phyloP scores from a whole-genome alignment of 2,329 filamentous ascomycete genomes.

The Penicillium sp. region DNA sequence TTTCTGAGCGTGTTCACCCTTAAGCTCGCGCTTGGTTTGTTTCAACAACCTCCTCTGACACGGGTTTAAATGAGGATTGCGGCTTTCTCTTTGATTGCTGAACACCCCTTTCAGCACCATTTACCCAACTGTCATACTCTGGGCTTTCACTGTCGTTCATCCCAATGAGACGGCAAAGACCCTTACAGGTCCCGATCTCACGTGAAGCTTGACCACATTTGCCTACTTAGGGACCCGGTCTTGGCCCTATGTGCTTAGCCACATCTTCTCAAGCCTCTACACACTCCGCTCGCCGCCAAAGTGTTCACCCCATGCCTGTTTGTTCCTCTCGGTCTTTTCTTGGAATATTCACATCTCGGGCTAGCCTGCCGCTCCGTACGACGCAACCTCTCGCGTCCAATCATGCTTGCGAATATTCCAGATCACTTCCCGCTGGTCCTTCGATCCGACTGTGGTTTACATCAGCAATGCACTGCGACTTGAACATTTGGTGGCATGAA shows the following conservation, averaged over 20 bases:
- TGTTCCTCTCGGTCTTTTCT: too few relatives aligned
- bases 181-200: not conserved
- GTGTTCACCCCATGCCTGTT: not conserved
- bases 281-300: not conserved
- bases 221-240: not conserved
- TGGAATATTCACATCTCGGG: not conserved
- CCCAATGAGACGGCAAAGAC: not conserved
- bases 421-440: not conserved
- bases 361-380: not conserved
- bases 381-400: not conserved
- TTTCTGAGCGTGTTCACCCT: conserved; percentile 45
- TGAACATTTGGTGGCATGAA: not conserved
- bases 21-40: conserved; percentile 1
- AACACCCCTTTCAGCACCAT: not conserved
- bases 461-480: not conserved
- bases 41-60: conserved; percentile 5
- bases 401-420: conserved; percentile 1
- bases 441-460: not conserved
- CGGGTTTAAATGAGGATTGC: not conserved
- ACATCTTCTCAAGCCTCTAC: not conserved
- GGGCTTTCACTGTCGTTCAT: not conserved
- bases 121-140: not conserved
- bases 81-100: not conserved
- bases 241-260: not conserved
- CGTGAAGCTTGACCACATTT: not conserved